Evolutionary conservation across 2,329 filamentous ascomycete species (phyloP).

Genomic region (Aspergillus arachidicola): DNA sequence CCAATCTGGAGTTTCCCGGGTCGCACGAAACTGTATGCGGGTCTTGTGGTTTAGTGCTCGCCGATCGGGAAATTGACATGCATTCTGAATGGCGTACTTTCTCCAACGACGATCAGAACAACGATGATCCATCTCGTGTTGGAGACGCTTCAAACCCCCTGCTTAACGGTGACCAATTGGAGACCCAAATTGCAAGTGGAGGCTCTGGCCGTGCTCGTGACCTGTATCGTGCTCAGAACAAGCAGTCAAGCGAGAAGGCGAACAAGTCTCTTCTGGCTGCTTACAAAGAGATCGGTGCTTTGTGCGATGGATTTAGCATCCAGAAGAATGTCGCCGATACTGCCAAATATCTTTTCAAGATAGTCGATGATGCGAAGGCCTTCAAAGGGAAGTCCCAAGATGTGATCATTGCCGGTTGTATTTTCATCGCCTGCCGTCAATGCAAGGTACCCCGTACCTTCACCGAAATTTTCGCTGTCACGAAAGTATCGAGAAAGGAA

Average conservation of each 20-base stretch:
- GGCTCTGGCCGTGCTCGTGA: constrained; percentile 73
- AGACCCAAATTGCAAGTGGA: constrained; percentile 83
- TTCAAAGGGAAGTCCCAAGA: constrained; percentile 97
- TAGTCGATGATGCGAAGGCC: constrained; percentile 86
- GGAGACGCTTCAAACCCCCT: constrained; percentile 91
- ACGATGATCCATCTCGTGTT: constrained; percentile 96
- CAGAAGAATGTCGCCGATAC: constrained; percentile 81
- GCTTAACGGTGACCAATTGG: constrained; percentile 84
- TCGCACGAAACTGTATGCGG: constrained; percentile 91
- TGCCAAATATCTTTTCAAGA: constrained; percentile 93
- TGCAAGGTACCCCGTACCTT: constrained; percentile 86
- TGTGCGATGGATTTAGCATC: constrained; percentile 84
- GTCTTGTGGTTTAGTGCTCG: constrained; percentile 87
- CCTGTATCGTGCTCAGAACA: constrained; percentile 81
- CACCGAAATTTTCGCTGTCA: constrained; percentile 90
- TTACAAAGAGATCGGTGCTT: constrained; percentile 82
- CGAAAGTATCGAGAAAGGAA: constrained; percentile 94
- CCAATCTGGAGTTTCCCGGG: constrained; percentile 90
- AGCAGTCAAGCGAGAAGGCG: constrained; percentile 76
- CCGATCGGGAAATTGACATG: constrained; percentile 89
- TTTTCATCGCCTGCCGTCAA: constrained; percentile 96
- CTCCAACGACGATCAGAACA: constrained; percentile 95
- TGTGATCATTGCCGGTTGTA: constrained; percentile 90
- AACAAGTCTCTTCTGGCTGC: constrained; percentile 81
- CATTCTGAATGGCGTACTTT: constrained; percentile 99